A percentile compares a stretch with the other conserved stretches of the same genome.
These are phyloP conservation scores for Phaeosphaeriaceae sp. DNA, from an alignment of 2,329 filamentous ascomycete genomes.

Conservation along the genomic window DNA sequence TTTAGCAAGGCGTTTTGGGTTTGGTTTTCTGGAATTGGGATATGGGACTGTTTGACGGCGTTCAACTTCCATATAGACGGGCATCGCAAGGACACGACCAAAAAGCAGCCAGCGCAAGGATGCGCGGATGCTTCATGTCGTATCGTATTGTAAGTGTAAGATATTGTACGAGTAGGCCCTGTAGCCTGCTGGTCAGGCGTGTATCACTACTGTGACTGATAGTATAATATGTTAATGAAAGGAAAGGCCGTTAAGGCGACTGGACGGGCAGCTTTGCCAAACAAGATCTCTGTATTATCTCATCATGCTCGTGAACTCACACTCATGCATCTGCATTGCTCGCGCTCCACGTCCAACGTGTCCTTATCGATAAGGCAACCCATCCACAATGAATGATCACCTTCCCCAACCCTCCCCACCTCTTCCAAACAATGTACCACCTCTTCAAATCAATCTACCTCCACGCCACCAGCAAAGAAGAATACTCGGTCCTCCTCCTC, in stretches of 20 bases:
- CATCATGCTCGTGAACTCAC: neutral
- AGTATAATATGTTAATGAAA: conserved; percentile 8
- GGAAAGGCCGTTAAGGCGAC: neutral
- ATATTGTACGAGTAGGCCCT: conserved; percentile 2
- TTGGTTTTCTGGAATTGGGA: neutral
- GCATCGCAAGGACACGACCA: conserved; percentile 1
- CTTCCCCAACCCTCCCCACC: conserved; percentile 14
- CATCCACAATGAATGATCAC: neutral
- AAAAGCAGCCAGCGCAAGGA: conserved; percentile 2
- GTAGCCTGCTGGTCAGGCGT: conserved; percentile 4
- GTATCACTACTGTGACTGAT: conserved; percentile 8
- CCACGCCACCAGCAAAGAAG: conserved; percentile 96
- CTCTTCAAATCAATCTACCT: conserved; percentile 93
- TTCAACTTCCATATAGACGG: conserved; percentile 1
- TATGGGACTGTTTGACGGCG: conserved; percentile 1
- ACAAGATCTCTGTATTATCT: neutral
- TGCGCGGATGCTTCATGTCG: conserved; percentile 2
- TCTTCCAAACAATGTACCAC: conserved; percentile 77
- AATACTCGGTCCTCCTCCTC: conserved; percentile 96
- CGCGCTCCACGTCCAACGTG: neutral
- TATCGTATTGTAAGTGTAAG: conserved; percentile 2
- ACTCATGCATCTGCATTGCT: too few species aligned
- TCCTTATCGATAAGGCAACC: conserved; percentile 2
- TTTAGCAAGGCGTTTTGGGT: conserved; percentile 8
- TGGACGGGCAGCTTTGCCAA: conserved; percentile 2